Evolutionary conservation across 2,329 filamentous ascomycete species (phyloP).

Genomic region (Scytalidium sp.): DNA sequence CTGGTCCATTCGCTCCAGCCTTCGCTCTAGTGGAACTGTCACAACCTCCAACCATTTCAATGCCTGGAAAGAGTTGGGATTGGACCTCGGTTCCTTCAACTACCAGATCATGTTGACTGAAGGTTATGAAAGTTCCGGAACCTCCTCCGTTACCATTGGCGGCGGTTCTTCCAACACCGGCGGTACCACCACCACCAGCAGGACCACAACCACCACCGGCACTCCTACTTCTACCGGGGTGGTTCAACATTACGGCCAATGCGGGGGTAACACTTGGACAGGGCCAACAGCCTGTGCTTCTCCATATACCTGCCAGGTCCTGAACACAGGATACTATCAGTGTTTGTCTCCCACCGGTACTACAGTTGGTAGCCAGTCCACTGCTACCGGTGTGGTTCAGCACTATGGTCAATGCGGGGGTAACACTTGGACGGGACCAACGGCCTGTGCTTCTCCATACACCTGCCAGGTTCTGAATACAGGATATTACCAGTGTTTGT

Average conservation of each 20-base stretch:
- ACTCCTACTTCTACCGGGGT: background rate
- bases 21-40: conserved; percentile 48
- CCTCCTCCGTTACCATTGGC: conserved; percentile 40
- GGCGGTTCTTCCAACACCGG: too few species aligned
- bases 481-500: too few species aligned
- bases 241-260: conserved; percentile 3
- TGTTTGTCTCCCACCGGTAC: too few species aligned
- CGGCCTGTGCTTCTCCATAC: background rate
- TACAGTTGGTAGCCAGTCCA: too few species aligned
- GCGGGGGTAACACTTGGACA: conserved; percentile 1
- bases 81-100: conserved; percentile 41
- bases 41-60: conserved; percentile 47
- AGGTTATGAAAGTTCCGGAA: conserved; percentile 48
- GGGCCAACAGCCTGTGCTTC: background rate
- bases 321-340: too few species aligned
- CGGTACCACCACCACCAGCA: background rate
- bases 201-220: background rate
- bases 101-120: conserved; percentile 55
- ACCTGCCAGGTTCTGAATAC: too few species aligned
- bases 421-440: background rate
- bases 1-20: conserved; percentile 47
- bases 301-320: too few species aligned
- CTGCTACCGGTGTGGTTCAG: too few species aligned
- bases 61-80: conserved; percentile 45
- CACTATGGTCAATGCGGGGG: conserved; percentile 3